Evolutionary conservation across 352 stramenopile species (phyloP), one percentile per base, ranked within the genome.

Genomic region (Pythium aphanidermatum): DNA sequence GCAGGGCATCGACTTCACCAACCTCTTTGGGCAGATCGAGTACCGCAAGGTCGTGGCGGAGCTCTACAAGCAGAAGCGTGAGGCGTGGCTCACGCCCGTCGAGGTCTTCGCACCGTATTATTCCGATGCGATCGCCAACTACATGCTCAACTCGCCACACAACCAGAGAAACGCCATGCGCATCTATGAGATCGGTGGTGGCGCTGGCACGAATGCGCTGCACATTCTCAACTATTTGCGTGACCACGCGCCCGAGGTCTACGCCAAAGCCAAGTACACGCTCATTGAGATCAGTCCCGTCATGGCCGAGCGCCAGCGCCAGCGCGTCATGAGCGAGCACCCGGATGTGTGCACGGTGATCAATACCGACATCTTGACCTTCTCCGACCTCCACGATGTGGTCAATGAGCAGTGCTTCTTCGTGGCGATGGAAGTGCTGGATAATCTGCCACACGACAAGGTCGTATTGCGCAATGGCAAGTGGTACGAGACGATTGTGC

Each of bases 361-460:
- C 36, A 91, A 92, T 56, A 74, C 77, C 28, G 81, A 93, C 51
- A 88, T 91, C 26, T 52, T 92, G 14, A 89, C 68, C 10, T 87
- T 83, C 50, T 63, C 70, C 13, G 74, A 89, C 27, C 56, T 54
- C n/a, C 69, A 87, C 54, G 49, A 62, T 16, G 47, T 58, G 3
- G 55, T 84, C 12, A 74, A 61, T 33, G 58, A 70, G 11, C 56
- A 64, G 49, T 92, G 80, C 55, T 89, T 89, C 43, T 86, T 95
- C 32, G 24, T 95, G 16, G 83, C 79, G 1, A 82, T 96, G 46
- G 86, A 96, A 43, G 83, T 96, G 42, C 69, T 96, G 7, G 86
- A 96, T 64, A 96, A 96, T 55, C 51, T 96, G 25, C 86, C 85
- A 28, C 86, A 96, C 48, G 86, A 96, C 70, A 96, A 96, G 56